Evolutionary conservation across 202 grass and related monocot genomes (phyloP).

Genomic region (Schoenoplectus tabernaemontani): DNA sequence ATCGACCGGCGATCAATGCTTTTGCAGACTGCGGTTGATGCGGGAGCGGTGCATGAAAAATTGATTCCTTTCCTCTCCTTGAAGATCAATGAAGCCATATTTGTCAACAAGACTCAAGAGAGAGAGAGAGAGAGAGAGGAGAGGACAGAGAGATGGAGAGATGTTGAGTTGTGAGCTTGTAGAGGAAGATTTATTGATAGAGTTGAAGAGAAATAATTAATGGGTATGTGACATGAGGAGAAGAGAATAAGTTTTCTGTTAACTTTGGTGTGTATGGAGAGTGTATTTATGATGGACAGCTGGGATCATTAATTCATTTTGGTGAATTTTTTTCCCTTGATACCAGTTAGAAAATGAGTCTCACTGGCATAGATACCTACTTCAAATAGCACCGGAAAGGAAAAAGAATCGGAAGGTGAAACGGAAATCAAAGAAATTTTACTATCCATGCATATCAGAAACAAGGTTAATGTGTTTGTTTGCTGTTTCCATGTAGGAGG

Average conservation of each 20-base stretch:
- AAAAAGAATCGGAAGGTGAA: not conserved
- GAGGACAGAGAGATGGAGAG: not conserved
- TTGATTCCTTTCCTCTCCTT: constrained; percentile 33
- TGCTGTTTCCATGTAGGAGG: too few relatives aligned
- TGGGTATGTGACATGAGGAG: constrained; percentile 11
- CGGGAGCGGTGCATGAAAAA: constrained; percentile 37
- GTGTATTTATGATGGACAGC: constrained; percentile 11
- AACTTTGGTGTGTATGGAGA: not conserved
- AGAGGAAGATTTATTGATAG: not conserved
- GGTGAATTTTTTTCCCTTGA: not conserved
- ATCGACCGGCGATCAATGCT: constrained; percentile 38
- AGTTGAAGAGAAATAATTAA: not conserved
- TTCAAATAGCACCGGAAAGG: not conserved
- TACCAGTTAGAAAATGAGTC: not conserved
- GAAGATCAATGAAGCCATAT: constrained; percentile 42
- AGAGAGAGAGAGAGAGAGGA: not conserved
- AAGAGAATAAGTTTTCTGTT: not conserved
- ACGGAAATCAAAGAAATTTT: not conserved
- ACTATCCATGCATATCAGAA: too few relatives aligned
- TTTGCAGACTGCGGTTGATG: constrained; percentile 29
- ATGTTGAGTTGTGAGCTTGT: not conserved
- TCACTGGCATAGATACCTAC: not conserved
- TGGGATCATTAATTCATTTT: constrained; percentile 1
- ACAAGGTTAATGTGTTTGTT: too few relatives aligned
- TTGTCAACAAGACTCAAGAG: not conserved